Evolutionary conservation across 108 stramenopile species (phyloP).

Genomic region (Skeletonema grethae): DNA sequence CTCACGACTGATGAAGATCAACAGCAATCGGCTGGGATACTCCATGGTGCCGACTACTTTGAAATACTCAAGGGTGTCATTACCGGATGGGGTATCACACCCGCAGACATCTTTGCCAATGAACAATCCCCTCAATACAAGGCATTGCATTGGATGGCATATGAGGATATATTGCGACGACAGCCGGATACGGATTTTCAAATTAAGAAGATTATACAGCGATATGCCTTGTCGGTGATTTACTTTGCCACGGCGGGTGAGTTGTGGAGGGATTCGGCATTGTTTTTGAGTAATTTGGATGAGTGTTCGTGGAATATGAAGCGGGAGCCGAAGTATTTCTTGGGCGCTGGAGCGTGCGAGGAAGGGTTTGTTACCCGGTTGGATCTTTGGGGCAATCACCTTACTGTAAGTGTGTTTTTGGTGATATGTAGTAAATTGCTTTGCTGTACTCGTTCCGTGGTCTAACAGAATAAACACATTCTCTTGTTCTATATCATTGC

Average conservation of each 20-base stretch:
- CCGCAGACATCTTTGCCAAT: constrained; percentile 13
- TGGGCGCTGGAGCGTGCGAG: constrained; percentile 37
- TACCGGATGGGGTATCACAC: constrained; percentile 17
- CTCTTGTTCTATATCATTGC: neutral
- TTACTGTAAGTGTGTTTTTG: constrained; percentile 15
- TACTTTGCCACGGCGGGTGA: constrained; percentile 47
- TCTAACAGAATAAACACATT: neutral
- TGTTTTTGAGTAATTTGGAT: constrained; percentile 36
- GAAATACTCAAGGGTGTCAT: constrained; percentile 23
- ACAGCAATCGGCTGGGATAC: neutral
- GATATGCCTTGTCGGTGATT: constrained; percentile 33
- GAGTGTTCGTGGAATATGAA: constrained; percentile 45
- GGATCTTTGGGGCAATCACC: constrained; percentile 44
- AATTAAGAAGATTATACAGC: constrained; percentile 39
- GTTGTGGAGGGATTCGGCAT: constrained; percentile 23
- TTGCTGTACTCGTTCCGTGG: neutral
- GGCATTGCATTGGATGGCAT: constrained; percentile 46
- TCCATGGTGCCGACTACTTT: constrained; percentile 22
- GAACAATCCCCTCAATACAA: constrained; percentile 28
- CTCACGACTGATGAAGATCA: neutral
- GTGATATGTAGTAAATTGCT: neutral
- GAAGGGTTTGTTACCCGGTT: constrained; percentile 32
- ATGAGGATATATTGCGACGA: constrained; percentile 24
- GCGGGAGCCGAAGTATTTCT: constrained; percentile 20
- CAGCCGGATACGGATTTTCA: constrained; percentile 19